phyloP scores from a whole-genome alignment of 2,329 filamentous ascomycete species.

The Lasiodiplodia citricola region DNA sequence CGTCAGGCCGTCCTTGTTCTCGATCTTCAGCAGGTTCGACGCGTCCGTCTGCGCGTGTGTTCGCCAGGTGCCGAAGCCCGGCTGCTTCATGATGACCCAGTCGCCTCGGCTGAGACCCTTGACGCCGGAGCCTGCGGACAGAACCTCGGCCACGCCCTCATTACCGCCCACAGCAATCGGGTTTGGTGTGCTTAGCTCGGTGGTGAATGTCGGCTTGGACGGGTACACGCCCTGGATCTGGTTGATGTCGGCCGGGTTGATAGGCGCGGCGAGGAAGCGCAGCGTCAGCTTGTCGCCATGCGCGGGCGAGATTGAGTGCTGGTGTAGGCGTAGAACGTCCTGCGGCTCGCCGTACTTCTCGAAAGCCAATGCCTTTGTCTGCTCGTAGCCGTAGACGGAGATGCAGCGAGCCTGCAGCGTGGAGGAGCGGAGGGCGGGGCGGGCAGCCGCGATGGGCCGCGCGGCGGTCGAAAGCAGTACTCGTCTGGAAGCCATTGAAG shows the following conservation, averaged over 20 bases:
- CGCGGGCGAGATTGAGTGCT: slow-evolving; percentile 76
- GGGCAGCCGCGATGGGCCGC: slow-evolving; percentile 33
- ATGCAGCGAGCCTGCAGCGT: slow-evolving; percentile 48
- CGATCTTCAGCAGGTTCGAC: slow-evolving; percentile 69
- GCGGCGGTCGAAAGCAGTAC: slow-evolving; percentile 17
- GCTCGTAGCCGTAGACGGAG: slow-evolving; percentile 77
- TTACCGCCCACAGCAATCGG: slow-evolving; percentile 85
- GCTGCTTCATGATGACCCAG: slow-evolving; percentile 88
- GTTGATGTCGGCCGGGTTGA: slow-evolving; percentile 98
- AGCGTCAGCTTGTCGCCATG: slow-evolving; percentile 76
- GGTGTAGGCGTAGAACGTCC: slow-evolving; percentile 72
- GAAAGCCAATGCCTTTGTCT: slow-evolving; percentile 82
- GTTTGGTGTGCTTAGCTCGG: slow-evolving; percentile 73
- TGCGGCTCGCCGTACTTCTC: slow-evolving; percentile 75
- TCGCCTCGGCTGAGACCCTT: slow-evolving; percentile 75
- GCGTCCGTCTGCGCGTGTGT: slow-evolving; percentile 77
- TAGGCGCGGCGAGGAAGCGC: slow-evolving; percentile 85
- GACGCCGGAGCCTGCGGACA: slow-evolving; percentile 67
- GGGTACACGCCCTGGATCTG: slow-evolving; percentile 97
- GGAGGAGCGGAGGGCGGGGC: slow-evolving; percentile 16
- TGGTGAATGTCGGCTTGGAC: slow-evolving; percentile 77
- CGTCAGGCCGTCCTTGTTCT: slow-evolving; percentile 71
- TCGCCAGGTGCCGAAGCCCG: slow-evolving; percentile 91
- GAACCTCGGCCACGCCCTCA: slow-evolving; percentile 92
- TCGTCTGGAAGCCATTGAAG: slow-evolving; percentile 4